Evolutionary conservation across 345 rosid species (phyloP), one percentile per base, ranked within the genome.

Genomic region (Euphorbia tirucalli): DNA sequence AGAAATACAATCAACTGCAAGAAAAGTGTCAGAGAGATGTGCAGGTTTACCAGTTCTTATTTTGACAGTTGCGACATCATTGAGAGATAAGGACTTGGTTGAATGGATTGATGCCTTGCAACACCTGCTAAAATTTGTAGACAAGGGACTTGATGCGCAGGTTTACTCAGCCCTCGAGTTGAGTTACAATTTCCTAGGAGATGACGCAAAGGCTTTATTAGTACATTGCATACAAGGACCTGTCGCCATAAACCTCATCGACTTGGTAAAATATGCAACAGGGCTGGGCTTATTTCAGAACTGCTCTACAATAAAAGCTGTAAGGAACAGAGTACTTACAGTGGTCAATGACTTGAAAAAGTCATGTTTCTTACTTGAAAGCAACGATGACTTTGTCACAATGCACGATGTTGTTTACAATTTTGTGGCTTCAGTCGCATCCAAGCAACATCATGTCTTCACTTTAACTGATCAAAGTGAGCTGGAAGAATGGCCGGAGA

Each of bases 381-480:
- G 66, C 27, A 13, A 62, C 0, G 13, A 6, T 15, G 32, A 41
- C 0, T 0, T 4, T 0, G 10, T 80, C 32, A 11, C 30, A 19
- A 75, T 83, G 46, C 84, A 75, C 57, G 88, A 82, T 16, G 28
- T 80, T 28, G 67, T 80, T 65, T 68, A 61, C 9, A 70, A 50
- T 57, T 75, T 77, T 28, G 88, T 75, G 1, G 7, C 37, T 1
- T 54, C 75, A 1, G 57, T 78, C 50, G 79, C 78, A 6, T 50
- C 46, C 5, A 70, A 64, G 44, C 67, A 73, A n/a, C 43, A 13
- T 4, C 3, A 66, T 39, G 50, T 58, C 7, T 59, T 81, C 30
- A 19, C 74, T 55, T 2, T n/a, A n/a, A n/a, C n/a, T n/a, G n/a
- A 15, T 70, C 62, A 73, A 50, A 18, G 1, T 48, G 35, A 30